Conservation (phyloP, 1,284 basidiomycete species). For the Sanghuangporus weigelae region DNA sequence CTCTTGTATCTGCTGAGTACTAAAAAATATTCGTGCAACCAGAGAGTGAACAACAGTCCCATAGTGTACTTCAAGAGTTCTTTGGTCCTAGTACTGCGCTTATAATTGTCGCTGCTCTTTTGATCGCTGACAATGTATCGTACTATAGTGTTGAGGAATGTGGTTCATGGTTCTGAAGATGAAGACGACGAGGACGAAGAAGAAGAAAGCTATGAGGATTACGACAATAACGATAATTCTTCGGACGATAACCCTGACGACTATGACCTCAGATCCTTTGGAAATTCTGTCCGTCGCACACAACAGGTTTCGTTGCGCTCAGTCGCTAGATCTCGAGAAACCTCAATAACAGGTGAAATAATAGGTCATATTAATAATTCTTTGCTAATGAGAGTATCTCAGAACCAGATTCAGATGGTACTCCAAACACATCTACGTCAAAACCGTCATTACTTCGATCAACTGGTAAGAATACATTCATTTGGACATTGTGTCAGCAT, state of each 20-base stretch:
- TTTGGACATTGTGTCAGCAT: not conserved
- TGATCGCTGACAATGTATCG: not conserved
- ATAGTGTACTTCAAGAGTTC: slow-evolving; percentile 22
- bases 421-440: not conserved
- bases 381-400: not conserved
- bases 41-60: slow-evolving; percentile 1
- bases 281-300: not conserved
- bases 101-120: not conserved
- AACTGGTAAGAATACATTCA: not conserved
- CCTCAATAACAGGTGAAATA: slow-evolving; percentile 4
- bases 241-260: not conserved
- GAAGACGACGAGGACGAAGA: slow-evolving; percentile 14
- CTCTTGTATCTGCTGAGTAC: not conserved
- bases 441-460: not conserved
- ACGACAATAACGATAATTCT: slow-evolving; percentile 15
- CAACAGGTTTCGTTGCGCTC: not conserved
- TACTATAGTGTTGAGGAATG: not conserved
- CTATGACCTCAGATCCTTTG: slow-evolving; percentile 5
- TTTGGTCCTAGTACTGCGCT: slow-evolving; percentile 18
- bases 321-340: not conserved
- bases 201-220: slow-evolving; percentile 18
- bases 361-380: not conserved
- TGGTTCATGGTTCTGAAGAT: not conserved
- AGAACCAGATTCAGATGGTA: not conserved
- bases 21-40: not conserved